Percentiles rank a stretch among this genome's conserved stretches.
Conservation (phyloP, 805 yeast genomes). For the Lachancea kluyveri region DNA sequence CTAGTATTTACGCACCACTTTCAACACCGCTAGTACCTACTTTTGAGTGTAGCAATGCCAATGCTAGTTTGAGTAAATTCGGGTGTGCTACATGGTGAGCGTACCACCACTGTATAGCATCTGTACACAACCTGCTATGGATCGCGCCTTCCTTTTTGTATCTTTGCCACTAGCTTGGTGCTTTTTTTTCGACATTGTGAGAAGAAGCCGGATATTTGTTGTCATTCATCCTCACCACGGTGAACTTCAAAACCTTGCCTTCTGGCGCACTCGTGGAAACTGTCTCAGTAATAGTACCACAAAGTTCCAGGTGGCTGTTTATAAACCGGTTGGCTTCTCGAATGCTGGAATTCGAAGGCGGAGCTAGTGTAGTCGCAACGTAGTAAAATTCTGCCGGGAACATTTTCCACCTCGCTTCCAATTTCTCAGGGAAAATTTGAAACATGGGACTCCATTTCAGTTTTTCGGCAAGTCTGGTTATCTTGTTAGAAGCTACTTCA, state of each 20-base stretch:
- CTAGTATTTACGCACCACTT: not conserved
- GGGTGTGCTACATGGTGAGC: constrained; percentile 2
- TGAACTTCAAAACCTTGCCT: not conserved
- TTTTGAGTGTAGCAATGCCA: constrained; percentile 3
- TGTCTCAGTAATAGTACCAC: not conserved
- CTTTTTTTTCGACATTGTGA: not conserved
- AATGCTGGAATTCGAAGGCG: constrained; percentile 3
- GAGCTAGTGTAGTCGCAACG: constrained; percentile 8
- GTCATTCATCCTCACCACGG: no score
- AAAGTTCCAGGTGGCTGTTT: not conserved
- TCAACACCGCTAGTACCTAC: constrained; percentile 2
- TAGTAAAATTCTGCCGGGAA: constrained; percentile 3
- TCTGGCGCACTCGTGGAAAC: not conserved
- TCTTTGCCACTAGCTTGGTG: constrained; percentile 1
- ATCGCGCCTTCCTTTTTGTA: constrained; percentile 1
- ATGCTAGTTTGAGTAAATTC: constrained; percentile 2
- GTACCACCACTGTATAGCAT: constrained; percentile 2
- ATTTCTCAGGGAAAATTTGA: constrained; percentile 1
- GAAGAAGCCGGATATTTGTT: no score
- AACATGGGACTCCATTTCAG: constrained; percentile 1
- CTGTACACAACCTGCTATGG: not conserved
- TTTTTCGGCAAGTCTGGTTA: constrained; percentile 3
- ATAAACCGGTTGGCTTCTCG: not conserved
- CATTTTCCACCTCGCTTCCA: constrained; percentile 1
- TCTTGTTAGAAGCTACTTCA: not conserved